phyloP scores from a whole-genome alignment of 352 stramenopile species.

The Elongisporangium anandrum region DNA sequence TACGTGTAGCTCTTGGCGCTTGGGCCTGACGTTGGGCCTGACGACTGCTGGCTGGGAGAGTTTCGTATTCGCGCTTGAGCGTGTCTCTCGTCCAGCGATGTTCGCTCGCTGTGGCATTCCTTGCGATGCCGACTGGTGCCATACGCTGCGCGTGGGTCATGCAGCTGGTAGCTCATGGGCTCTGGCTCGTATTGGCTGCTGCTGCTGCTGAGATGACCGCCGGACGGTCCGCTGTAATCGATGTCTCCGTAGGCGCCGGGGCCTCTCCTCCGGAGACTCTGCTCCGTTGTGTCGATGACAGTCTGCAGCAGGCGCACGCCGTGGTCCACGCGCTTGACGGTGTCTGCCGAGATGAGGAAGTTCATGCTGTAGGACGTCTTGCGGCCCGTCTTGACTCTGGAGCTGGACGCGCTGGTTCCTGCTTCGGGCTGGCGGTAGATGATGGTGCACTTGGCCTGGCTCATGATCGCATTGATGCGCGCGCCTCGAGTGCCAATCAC shows the following conservation, averaged over 20 bases:
- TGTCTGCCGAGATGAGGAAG: conserved; percentile 55
- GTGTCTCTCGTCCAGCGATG: conserved; percentile 19
- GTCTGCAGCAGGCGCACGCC: conserved; percentile 24
- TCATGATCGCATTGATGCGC: conserved; percentile 61
- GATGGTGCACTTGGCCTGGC: conserved; percentile 50
- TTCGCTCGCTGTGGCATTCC: conserved; percentile 1
- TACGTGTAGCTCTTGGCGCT: conserved; percentile 16
- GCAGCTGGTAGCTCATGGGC: no score
- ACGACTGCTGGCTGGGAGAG: conserved; percentile 10
- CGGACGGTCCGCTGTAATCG: neutral
- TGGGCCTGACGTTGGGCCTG: conserved; percentile 14
- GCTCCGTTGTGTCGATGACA: conserved; percentile 34
- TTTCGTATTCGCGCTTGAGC: conserved; percentile 37
- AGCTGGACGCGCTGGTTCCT: neutral
- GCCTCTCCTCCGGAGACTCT: conserved; percentile 15
- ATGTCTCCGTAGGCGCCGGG: conserved; percentile 7
- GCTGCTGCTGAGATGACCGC: conserved; percentile 1
- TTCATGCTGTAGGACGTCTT: conserved; percentile 16
- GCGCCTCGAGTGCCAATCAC: conserved; percentile 40
- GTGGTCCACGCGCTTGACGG: conserved; percentile 36
- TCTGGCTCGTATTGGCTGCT: conserved; percentile 2
- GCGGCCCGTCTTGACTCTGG: neutral
- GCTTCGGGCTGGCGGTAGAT: conserved; percentile 22
- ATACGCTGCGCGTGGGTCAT: no score
- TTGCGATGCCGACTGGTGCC: conserved; percentile 5